Evolutionary conservation across 768 basidiomycete species (phyloP).

Genomic region (Ramaria rubella): DNA sequence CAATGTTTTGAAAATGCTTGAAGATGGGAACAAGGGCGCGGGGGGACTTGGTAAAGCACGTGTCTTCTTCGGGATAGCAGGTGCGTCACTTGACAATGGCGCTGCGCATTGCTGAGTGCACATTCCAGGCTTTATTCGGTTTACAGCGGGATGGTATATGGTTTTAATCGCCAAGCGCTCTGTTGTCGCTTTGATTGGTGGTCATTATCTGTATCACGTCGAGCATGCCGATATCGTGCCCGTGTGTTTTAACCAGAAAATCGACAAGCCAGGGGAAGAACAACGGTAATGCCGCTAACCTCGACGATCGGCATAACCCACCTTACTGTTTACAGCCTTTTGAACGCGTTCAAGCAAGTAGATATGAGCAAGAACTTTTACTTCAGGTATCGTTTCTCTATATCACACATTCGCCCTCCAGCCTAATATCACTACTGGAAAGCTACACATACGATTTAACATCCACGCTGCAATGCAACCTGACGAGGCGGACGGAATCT

Average conservation of each 20-base stretch:
- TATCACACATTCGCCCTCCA: not conserved
- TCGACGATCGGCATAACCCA: not conserved
- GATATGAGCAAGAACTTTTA: constrained; percentile 99
- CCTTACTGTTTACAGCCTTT: constrained; percentile 37
- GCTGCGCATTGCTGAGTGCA: not conserved
- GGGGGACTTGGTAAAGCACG: constrained; percentile 80
- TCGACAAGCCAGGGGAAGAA: constrained; percentile 86
- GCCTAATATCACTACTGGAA: not conserved
- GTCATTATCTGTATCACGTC: constrained; percentile 94
- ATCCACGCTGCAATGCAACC: constrained; percentile 89
- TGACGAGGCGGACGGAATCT: constrained; percentile 43
- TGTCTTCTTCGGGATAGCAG: constrained; percentile 78
- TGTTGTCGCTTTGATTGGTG: constrained; percentile 88
- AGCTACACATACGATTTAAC: constrained; percentile 97
- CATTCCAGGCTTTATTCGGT: constrained; percentile 74
- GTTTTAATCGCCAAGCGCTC: constrained; percentile 84
- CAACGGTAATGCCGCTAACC: constrained; percentile 39
- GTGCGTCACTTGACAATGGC: constrained; percentile 31
- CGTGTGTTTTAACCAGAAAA: constrained; percentile 69
- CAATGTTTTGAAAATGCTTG: constrained; percentile 87
- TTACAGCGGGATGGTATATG: constrained; percentile 96
- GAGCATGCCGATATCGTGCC: constrained; percentile 84
- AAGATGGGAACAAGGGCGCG: constrained; percentile 85
- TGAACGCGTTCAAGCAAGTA: constrained; percentile 91
- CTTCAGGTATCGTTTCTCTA: constrained; percentile 59